A percentile compares a stretch with the other conserved stretches of the same genome.
Evolutionary conservation across 106 monocot genomes (phyloP).

Genomic region (Dactylorhiza incarnata): DNA sequence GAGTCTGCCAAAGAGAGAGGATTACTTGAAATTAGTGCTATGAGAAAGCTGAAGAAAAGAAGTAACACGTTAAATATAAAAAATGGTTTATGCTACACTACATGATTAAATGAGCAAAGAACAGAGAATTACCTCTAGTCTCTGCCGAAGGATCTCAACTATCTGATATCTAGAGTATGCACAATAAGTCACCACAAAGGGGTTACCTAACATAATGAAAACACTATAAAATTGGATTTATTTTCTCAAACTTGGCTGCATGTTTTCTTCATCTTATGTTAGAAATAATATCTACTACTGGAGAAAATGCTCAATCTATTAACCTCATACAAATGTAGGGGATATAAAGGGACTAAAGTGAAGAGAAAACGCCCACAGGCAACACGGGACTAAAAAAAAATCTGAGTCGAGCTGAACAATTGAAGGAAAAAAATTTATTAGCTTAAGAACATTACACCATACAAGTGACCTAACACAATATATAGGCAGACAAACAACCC

Average conservation of each 20-base stretch:
- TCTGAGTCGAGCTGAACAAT: too few relatives aligned
- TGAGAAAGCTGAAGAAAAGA: not conserved
- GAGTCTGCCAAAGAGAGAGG: slow-evolving; percentile 34
- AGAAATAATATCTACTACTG: not conserved
- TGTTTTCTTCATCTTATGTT: not conserved
- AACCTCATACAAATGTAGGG: too few relatives aligned
- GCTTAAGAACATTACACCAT: too few relatives aligned
- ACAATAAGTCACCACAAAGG: slow-evolving; percentile 61
- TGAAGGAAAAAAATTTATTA: too few relatives aligned
- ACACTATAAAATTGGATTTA: not conserved
- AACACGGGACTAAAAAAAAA: too few relatives aligned
- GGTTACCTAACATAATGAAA: slow-evolving; percentile 46
- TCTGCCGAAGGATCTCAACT: slow-evolving; percentile 71
- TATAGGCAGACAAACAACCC: too few relatives aligned
- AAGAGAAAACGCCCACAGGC: too few relatives aligned
- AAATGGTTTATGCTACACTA: not conserved
- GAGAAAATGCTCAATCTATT: too few relatives aligned
- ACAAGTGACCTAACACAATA: too few relatives aligned
- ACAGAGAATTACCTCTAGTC: slow-evolving; percentile 54
- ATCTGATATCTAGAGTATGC: slow-evolving; percentile 92
- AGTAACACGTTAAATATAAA: not conserved
- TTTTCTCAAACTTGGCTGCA: not conserved
- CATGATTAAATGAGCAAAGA: not conserved
- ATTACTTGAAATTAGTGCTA: slow-evolving; percentile 1
- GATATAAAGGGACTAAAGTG: too few relatives aligned